phyloP scores from a whole-genome alignment of 2,329 filamentous ascomycete species.

The Nemania serpens region DNA sequence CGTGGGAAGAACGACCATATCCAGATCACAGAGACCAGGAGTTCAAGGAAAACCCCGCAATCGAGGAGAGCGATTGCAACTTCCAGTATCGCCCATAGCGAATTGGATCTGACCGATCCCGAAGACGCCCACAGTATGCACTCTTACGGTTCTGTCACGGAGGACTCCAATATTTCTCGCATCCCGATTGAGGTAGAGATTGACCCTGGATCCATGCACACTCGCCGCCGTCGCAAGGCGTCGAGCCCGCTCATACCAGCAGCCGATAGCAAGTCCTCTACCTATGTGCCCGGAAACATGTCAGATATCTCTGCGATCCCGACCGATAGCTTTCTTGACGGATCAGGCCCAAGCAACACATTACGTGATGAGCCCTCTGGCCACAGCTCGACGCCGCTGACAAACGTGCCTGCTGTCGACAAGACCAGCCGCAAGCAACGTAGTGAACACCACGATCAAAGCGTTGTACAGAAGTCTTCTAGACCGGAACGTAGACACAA shows the following conservation, averaged over 20 bases:
- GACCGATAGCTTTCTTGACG: slow-evolving; percentile 65
- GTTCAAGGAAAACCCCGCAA: slow-evolving; percentile 69
- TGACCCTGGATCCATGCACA: slow-evolving; percentile 57
- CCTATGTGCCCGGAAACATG: slow-evolving; percentile 66
- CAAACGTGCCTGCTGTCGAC: slow-evolving; percentile 47
- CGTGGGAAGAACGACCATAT: slow-evolving; percentile 72
- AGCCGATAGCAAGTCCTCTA: slow-evolving; percentile 60
- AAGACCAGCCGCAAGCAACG: slow-evolving; percentile 53
- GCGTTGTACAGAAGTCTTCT: slow-evolving; percentile 42
- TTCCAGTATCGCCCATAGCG: slow-evolving; percentile 66
- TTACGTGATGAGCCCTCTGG: slow-evolving; percentile 23
- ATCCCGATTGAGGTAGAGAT: slow-evolving; percentile 92
- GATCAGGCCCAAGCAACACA: slow-evolving; percentile 47
- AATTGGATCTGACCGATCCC: slow-evolving; percentile 51
- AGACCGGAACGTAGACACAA: slow-evolving; percentile 57
- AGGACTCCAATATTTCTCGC: slow-evolving; percentile 76
- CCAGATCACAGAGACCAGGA: slow-evolving; percentile 82
- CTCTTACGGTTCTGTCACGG: slow-evolving; percentile 78
- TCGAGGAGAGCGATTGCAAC: slow-evolving; percentile 44
- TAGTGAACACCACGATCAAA: slow-evolving; percentile 49
- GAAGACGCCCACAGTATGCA: slow-evolving; percentile 70
- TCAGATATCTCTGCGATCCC: slow-evolving; percentile 86
- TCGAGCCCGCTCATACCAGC: slow-evolving; percentile 70
- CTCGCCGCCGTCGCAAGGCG: slow-evolving; percentile 59
- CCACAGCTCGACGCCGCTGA: slow-evolving; percentile 46